Base-by-base conservation (phyloP, 2,329 filamentous ascomycete species). In the Penicillium nordicum region DNA sequence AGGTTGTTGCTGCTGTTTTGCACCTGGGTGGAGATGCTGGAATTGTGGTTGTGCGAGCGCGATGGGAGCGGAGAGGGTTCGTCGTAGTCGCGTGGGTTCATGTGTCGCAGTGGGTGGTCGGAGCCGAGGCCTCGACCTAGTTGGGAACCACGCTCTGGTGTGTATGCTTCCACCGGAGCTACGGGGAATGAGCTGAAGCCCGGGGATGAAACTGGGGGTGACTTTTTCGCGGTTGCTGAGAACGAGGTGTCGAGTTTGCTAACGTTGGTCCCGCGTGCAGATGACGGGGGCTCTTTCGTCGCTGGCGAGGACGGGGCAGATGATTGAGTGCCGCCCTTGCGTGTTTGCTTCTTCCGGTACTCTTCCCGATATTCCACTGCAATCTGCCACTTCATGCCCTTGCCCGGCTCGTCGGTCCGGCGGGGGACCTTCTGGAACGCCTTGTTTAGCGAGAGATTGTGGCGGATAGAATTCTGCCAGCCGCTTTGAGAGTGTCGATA, bases 311-410 rank as follows among this genome's bases (percentile, higher is more conserved):
- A 78, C 32, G 78, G 78, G 1, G 76, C 75, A 6, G 75, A 77
- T 11, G 76, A 78, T 44, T 76, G 74, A 6, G 69, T 72, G 12
- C 76, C 48, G 7, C 53, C 75, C 53, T 76, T 78, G 32, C 76
- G 73, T 38, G 72, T 69, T 63, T 78, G 75, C 64, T 88, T 90
- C 71, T 89, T 89, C 57, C 91, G 83, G 80, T 97, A 96, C 51
- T 96, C 93, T 18, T 97, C 90, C 47, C 88, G 86, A 62, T 88
- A 84, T 61, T 95, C 90, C 1, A 89, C 83, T 4, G 90, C 86
- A 68, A 99, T 92, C 74, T 93, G 90, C 94, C 94, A 99, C 72
- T 97, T 97, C 92, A 97, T 97, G 29, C 94, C 94, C 73, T 99
- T 99, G 12, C 94, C 94, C 23, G 94, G 94, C 72, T 99, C 94